A percentile compares a stretch with the other conserved stretches of the same genome.
These are phyloP conservation scores for Xanthoparmelia taractica DNA, from an alignment of 495 filamentous ascomycete species.

Conservation along the genomic window DNA sequence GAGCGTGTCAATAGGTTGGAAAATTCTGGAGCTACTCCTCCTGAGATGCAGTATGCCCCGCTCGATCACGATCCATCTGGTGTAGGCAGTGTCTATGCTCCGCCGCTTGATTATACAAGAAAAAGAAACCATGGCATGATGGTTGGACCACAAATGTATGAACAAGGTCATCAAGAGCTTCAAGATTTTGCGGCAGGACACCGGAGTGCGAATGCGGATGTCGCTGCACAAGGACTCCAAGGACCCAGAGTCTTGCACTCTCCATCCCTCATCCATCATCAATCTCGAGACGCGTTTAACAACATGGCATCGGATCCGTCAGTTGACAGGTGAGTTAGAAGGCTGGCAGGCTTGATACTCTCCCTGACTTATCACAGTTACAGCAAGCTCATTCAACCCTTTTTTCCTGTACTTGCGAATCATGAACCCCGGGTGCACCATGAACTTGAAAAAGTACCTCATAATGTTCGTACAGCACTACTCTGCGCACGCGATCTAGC, in stretches of 20 bases:
- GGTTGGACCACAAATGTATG: slow-evolving; percentile 36
- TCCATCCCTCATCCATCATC: neutral
- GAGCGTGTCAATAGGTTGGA: slow-evolving; percentile 82
- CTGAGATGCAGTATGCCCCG: slow-evolving; percentile 31
- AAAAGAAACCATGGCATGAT: slow-evolving; percentile 54
- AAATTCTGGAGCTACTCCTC: slow-evolving; percentile 38
- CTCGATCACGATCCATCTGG: slow-evolving; percentile 38
- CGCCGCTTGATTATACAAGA: slow-evolving; percentile 25
- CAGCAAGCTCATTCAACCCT: slow-evolving; percentile 61
- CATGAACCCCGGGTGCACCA: slow-evolving; percentile 55
- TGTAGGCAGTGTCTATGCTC: neutral
- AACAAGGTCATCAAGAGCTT: slow-evolving; percentile 11
- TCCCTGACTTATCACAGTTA: slow-evolving; percentile 45
- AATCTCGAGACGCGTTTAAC: neutral
- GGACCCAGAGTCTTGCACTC: neutral
- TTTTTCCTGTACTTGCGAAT: slow-evolving; percentile 65
- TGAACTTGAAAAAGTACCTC: slow-evolving; percentile 52
- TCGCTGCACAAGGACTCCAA: neutral
- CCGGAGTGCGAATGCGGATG: neutral
- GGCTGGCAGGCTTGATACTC: neutral
- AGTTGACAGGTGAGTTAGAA: neutral
- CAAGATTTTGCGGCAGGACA: slow-evolving; percentile 8
- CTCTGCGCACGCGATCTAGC: slow-evolving; percentile 54
- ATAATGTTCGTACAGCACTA: slow-evolving; percentile 61
- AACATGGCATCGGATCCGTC: neutral